Conservation (phyloP, 2,329 filamentous ascomycete genomes). For the Monosporascus sp. region DNA sequence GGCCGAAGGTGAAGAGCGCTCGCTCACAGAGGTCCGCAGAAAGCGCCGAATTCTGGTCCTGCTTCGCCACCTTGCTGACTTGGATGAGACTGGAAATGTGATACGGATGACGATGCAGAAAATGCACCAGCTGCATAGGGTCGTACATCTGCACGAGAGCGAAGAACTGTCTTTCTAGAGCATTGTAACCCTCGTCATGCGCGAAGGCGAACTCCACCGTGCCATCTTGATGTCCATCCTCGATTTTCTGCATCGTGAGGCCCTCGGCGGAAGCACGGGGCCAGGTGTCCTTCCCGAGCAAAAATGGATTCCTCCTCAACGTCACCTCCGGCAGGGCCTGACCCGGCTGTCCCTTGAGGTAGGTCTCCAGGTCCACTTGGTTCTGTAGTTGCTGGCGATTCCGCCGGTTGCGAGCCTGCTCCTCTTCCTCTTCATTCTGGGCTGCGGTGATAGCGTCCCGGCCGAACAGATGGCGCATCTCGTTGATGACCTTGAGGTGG, state of each 20-base stretch:
- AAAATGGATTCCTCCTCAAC: constrained; percentile 73
- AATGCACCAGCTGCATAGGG: constrained; percentile 72
- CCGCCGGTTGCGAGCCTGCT: constrained; percentile 31
- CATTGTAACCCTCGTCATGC: constrained; percentile 69
- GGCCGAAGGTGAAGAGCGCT: constrained; percentile 89
- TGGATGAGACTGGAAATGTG: constrained; percentile 92
- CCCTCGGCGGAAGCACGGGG: constrained; percentile 74
- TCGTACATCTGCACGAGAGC: constrained; percentile 76
- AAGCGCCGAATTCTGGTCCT: constrained; percentile 81
- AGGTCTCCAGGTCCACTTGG: constrained; percentile 54
- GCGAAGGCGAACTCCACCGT: constrained; percentile 70
- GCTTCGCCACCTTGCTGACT: constrained; percentile 85
- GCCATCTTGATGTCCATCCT: constrained; percentile 38
- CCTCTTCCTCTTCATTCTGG: constrained; percentile 42
- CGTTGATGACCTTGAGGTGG: constrained; percentile 79
- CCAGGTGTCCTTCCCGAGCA: constrained; percentile 85
- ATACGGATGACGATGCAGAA: constrained; percentile 74
- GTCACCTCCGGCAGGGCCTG: constrained; percentile 66
- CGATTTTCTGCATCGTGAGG: constrained; percentile 67
- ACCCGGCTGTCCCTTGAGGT: constrained; percentile 48
- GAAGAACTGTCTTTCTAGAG: constrained; percentile 71
- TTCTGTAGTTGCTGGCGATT: constrained; percentile 34
- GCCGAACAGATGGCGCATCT: constrained; percentile 69
- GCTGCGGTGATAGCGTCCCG: constrained; percentile 53
- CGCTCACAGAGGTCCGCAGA: constrained; percentile 85